phyloP scores from a whole-genome alignment of 2,329 filamentous ascomycete genomes.

The Coniochaeta ligniaria region DNA sequence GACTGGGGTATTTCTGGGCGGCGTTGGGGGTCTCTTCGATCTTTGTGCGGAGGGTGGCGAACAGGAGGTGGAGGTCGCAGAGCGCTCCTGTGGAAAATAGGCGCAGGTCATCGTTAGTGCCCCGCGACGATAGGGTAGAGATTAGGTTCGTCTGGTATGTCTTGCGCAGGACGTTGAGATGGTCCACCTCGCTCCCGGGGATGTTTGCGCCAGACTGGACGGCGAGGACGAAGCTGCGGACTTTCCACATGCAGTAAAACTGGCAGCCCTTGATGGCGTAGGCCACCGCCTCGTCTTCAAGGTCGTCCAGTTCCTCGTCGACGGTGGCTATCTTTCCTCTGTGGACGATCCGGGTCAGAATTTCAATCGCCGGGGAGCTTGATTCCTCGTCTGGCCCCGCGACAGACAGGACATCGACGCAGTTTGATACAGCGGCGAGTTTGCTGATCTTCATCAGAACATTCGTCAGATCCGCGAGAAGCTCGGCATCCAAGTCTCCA shows the following conservation, averaged over 20 bases:
- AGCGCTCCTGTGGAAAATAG: constrained; percentile 68
- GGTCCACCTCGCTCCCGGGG: constrained; percentile 50
- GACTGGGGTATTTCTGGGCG: constrained; percentile 42
- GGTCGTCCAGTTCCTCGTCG: constrained; percentile 63
- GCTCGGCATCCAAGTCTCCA: constrained; percentile 57
- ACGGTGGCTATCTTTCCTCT: constrained; percentile 65
- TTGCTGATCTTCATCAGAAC: constrained; percentile 74
- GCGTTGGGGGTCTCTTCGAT: constrained; percentile 33
- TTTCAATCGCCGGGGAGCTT: constrained; percentile 50
- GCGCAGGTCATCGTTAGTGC: constrained; percentile 70
- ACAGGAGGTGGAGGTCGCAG: constrained; percentile 76
- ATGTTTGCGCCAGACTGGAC: constrained; percentile 49
- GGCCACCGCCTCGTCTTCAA: constrained; percentile 72
- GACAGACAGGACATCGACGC: constrained; percentile 65
- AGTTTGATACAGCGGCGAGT: constrained; percentile 72
- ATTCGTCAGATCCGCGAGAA: constrained; percentile 65
- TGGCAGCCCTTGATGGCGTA: constrained; percentile 70
- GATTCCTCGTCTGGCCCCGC: constrained; percentile 40
- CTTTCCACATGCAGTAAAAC: constrained; percentile 96
- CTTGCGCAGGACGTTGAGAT: constrained; percentile 47
- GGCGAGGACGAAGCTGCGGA: constrained; percentile 49
- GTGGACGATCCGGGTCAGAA: constrained; percentile 64
- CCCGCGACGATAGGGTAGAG: constrained; percentile 58
- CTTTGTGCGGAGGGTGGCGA: constrained; percentile 60
- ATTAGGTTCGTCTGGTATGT: constrained; percentile 57